Conservation (phyloP, 148 eudicot species). For the Silene conica region DNA sequence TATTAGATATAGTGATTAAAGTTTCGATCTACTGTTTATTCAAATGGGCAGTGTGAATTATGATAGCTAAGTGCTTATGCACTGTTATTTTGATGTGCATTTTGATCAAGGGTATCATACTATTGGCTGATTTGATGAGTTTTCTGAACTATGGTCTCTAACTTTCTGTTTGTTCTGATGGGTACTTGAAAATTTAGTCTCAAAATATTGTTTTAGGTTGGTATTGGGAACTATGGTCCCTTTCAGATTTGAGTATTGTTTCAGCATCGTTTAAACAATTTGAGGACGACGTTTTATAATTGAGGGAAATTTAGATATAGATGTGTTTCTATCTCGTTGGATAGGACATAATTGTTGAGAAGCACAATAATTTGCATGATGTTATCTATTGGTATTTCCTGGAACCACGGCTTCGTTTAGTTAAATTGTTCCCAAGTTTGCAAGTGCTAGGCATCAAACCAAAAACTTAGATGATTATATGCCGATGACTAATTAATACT, state of each 20-base stretch:
- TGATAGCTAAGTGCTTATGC: too few relatives aligned
- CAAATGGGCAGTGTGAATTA: neutral
- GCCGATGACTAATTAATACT: too few relatives aligned
- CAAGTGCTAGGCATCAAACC: too few relatives aligned
- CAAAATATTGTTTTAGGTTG: neutral
- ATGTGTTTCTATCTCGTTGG: neutral
- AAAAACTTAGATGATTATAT: too few relatives aligned
- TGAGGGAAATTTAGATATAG: neutral
- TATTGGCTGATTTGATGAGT: too few relatives aligned
- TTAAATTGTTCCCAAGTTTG: too few relatives aligned
- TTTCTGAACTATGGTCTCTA: neutral
- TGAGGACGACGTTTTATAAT: neutral
- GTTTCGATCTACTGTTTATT: neutral
- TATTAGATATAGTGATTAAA: neutral
- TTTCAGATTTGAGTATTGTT: neutral
- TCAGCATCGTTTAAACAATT: conserved; percentile 1
- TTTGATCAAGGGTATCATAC: too few relatives aligned
- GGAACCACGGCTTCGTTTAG: too few relatives aligned
- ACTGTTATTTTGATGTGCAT: neutral
- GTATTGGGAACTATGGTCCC: neutral
- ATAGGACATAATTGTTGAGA: neutral
- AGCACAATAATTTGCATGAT: neutral
- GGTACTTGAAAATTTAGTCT: too few relatives aligned
- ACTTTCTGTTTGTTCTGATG: too few relatives aligned
- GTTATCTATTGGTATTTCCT: too few relatives aligned